These are phyloP conservation scores for Fusarium penzigii DNA, from an alignment of 2,329 filamentous ascomycete species.

Conservation along the genomic window DNA sequence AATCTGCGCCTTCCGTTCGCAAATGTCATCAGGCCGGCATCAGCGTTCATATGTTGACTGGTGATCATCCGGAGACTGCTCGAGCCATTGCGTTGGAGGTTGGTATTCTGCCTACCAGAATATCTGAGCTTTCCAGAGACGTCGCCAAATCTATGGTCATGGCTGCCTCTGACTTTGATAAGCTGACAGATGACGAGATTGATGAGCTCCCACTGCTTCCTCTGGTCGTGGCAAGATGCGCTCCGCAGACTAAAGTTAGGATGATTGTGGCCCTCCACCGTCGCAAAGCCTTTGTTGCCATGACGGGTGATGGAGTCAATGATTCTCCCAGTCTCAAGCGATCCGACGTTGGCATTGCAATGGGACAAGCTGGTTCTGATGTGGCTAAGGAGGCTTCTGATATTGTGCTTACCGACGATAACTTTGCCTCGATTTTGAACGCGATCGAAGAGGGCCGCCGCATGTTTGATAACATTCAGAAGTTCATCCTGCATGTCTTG, in stretches of 20 bases:
- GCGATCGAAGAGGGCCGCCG: constrained; percentile 71
- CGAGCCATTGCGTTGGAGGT: constrained; percentile 65
- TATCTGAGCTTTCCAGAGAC: constrained; percentile 52
- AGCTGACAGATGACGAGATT: constrained; percentile 62
- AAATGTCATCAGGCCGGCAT: constrained; percentile 63
- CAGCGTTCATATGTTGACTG: constrained; percentile 69
- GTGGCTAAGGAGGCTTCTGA: constrained; percentile 68
- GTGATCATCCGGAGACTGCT: constrained; percentile 67
- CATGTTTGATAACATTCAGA: constrained; percentile 75
- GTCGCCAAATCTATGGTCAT: constrained; percentile 64
- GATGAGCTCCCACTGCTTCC: constrained; percentile 64
- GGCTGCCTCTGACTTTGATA: constrained; percentile 68
- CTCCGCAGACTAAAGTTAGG: constrained; percentile 70
- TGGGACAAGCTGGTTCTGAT: constrained; percentile 68
- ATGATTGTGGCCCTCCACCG: constrained; percentile 75
- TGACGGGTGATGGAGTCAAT: constrained; percentile 74
- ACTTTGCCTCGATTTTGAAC: constrained; percentile 70
- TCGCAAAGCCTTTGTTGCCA: constrained; percentile 64
- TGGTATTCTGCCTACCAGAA: constrained; percentile 57
- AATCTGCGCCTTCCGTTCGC: constrained; percentile 61
- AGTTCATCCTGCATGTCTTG: constrained; percentile 68
- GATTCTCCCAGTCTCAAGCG: constrained; percentile 68
- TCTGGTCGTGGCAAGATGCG: constrained; percentile 69
- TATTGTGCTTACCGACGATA: constrained; percentile 72
- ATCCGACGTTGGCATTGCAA: constrained; percentile 71